Conservation (phyloP, 495 filamentous ascomycete genomes). For the Penicillium daleae region DNA sequence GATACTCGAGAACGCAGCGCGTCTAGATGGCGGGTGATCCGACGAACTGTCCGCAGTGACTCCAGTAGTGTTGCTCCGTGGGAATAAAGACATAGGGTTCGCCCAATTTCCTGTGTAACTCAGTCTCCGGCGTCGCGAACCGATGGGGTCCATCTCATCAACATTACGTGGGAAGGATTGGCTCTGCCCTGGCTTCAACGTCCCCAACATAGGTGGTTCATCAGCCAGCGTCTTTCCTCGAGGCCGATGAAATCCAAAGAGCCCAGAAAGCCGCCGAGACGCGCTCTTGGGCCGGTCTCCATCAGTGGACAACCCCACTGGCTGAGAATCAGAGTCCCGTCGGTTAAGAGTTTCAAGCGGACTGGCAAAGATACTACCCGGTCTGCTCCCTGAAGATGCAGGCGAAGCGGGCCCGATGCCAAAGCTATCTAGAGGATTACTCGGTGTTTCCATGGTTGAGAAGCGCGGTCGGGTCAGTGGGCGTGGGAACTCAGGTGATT, state of each 20-base stretch:
- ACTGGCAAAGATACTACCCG: conserved; percentile 67
- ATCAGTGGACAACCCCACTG: conserved; percentile 39
- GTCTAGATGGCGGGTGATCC: conserved; percentile 48
- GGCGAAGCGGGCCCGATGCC: conserved; percentile 70
- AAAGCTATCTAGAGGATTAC: conserved; percentile 38
- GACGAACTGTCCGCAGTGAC: conserved; percentile 50
- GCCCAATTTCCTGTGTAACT: conserved; percentile 66
- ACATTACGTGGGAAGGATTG: conserved; percentile 78
- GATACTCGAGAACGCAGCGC: conserved; percentile 49
- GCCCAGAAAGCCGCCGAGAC: conserved; percentile 57
- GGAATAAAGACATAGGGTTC: conserved; percentile 58
- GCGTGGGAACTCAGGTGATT: conserved; percentile 58
- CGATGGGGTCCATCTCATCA: conserved; percentile 70
- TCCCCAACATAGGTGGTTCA: conserved; percentile 70
- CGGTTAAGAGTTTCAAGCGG: conserved; percentile 68
- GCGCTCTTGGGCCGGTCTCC: conserved; percentile 54
- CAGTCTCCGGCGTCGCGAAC: conserved; percentile 64
- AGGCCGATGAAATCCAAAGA: conserved; percentile 72
- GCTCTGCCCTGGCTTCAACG: conserved; percentile 75
- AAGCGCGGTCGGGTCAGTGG: conserved; percentile 45
- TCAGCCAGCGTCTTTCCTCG: conserved; percentile 72
- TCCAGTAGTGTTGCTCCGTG: conserved; percentile 47
- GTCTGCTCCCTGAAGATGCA: conserved; percentile 64
- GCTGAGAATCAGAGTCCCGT: conserved; percentile 39
- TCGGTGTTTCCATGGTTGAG: conserved; percentile 41